These are phyloP conservation scores for Fraxinus velutina DNA, from an alignment of 305 asterid species.

Conservation along the genomic window DNA sequence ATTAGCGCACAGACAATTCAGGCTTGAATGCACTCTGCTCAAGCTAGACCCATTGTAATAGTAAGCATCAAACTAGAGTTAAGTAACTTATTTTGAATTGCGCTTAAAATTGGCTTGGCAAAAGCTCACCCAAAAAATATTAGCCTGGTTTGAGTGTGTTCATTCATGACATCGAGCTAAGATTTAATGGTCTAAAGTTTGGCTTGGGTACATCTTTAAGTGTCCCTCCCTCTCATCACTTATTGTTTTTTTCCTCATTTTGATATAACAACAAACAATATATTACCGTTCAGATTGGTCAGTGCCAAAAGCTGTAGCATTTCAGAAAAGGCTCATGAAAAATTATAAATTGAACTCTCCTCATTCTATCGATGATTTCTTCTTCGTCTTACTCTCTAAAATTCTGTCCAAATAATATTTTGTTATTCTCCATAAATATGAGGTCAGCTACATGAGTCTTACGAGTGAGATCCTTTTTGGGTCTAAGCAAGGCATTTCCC, in stretches of 20 bases:
- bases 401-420: neutral
- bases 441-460: neutral
- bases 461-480: neutral
- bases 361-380: neutral
- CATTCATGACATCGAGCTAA: neutral
- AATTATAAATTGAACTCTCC: neutral
- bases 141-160: neutral
- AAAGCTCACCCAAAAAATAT: neutral
- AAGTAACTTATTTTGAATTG: neutral
- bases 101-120: neutral
- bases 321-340: neutral
- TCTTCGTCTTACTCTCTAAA: neutral
- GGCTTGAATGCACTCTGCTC: neutral
- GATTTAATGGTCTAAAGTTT: neutral
- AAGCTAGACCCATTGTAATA: neutral
- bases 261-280: neutral
- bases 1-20: neutral
- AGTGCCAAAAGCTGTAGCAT: neutral
- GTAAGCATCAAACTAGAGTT: neutral
- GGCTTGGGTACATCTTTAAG: neutral
- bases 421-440: neutral
- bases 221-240: neutral
- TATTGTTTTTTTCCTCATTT: neutral
- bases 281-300: neutral
- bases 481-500: neutral